Evolutionary conservation across 1,139 yeast genomes (phyloP), one percentile per base, ranked within the genome.

Genomic region (Scheffersomyces stambukii): DNA sequence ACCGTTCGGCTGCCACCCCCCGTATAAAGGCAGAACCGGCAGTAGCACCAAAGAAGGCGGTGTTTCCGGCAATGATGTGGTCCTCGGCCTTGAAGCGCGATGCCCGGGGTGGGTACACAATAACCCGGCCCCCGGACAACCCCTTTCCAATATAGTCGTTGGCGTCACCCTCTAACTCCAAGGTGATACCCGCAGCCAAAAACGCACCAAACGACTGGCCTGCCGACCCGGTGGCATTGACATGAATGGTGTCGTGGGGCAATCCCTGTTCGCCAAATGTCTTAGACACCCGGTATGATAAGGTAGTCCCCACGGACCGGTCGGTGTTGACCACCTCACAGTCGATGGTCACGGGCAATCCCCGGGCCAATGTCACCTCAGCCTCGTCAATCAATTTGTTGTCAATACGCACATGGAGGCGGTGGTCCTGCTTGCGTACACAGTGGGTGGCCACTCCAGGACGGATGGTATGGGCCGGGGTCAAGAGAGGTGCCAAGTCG

Each of bases 201-300:
- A 85, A 91, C 2, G 97, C 97, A 66, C 98, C 98, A 55, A 91
- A 89, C 4, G 97, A 88, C 67, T 91, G 98, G 53, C 98, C 98
- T 19, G 98, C 98, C 34, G 93, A 82, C 42, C 98, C 98, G 50
- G 70, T 72, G 37, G 83, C 77, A 52, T 89, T 83, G 31, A 88
- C 96, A 48, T 89, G 96, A 44, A 91, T 83, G 17, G 97, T 91
- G 58, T 91, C 97, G 50, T 85, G 91, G 19, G 98, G 97, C 50
- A 91, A 71, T 23, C 97, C 96, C 42, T 75, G 67, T 50, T 89
- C 96, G 43, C 98, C 98, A 57, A 86, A 91, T 41, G 72, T 78
- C 67, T 89, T 89, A 27, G 96, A 88, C 28, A 91, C 84, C 53
- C 96, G 75, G 68, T 91, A 91, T 8, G 96, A 86, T 47, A 91